Base-by-base conservation (phyloP, 2,329 filamentous ascomycete species). In the Botryotinia calthae region DNA sequence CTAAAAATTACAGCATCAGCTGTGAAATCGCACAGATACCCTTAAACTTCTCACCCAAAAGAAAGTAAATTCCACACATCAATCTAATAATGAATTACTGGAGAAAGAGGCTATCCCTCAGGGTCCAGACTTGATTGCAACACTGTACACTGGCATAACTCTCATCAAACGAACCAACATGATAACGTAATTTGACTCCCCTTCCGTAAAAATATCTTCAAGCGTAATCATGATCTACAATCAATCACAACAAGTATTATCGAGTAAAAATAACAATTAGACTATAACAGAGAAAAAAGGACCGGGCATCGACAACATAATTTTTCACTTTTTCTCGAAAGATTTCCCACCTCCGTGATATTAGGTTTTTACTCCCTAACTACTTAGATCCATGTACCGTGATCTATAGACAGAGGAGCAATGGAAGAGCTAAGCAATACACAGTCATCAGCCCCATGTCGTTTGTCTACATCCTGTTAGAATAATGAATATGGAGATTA, bases 11-110 rank as follows among this genome's bases (percentile, higher is more conserved):
- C 10, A 4, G 1, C 12, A 51, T 12, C 9, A 14, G 0, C 46
- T 14, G 12, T 14, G 14, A 51, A 14, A 7, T 54, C n/a, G 4
- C 12, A 16, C 2, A 3, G 25, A 14, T 16, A 3, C 0, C 5
- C 7, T n/a, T 5, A 0, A n/a, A 7, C 10, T 54, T 54, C 25
- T n/a, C 6, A n/a, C 25, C 25, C 6, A 4, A 4, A 2, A 16
- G 48, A 2, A n/a, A 54, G 5, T 7, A 16, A 2, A 7, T 14
- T 7, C 10, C 12, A 54, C 0, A 54, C n/a, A 8, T 14, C 48
- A 0, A 54, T 12, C 1, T 16, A 2, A 16, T 0, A 2, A 54
- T 4, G 1, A 25, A 4, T 9, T 7, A 1, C 14, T 4, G 8
- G 6, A 7, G 12, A 54, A 3, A 0, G 5, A 54, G n/a, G 25